A percentile compares a stretch with the other conserved stretches of the same genome.
Evolutionary conservation across 139 green algal genomes (phyloP).

Genomic region (Chlamydomonas schloesseri): DNA sequence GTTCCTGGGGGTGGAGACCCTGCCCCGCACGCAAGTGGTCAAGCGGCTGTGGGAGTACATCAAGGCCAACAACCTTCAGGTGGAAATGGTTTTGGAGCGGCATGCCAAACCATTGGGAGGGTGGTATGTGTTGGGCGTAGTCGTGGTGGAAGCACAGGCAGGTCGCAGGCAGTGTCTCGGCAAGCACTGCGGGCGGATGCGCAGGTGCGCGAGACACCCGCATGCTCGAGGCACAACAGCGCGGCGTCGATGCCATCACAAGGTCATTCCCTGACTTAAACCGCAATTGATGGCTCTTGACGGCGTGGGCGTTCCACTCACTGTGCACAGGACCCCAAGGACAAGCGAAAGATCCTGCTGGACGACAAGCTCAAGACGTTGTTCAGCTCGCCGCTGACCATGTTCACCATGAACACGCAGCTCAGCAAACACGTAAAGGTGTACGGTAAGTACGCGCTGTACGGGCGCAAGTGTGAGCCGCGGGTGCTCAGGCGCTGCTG

Average conservation of each 20-base stretch:
- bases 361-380: constrained; percentile 79
- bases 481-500: background rate
- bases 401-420: constrained; percentile 90
- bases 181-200: too few relatives aligned
- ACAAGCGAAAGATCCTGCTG: constrained; percentile 78
- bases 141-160: too few relatives aligned
- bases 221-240: too few relatives aligned
- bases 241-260: too few relatives aligned
- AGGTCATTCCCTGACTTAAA: too few relatives aligned
- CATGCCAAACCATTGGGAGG: background rate
- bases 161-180: too few relatives aligned
- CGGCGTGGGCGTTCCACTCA: too few relatives aligned
- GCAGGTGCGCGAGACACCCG: too few relatives aligned
- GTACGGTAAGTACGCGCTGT: constrained; percentile 15
- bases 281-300: too few relatives aligned
- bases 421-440: constrained; percentile 71
- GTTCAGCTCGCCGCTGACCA: constrained; percentile 70
- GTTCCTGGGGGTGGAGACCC: constrained; percentile 72
- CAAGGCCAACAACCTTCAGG: constrained; percentile 83
- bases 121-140: background rate
- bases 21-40: constrained; percentile 71
- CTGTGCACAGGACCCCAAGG: constrained; percentile 78
- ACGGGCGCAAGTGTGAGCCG: background rate
- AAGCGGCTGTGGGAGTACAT: constrained; percentile 91
- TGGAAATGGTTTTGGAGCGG: too few relatives aligned